Conservation (phyloP, 805 yeast genomes). For the Metschnikowia sp. region DNA sequence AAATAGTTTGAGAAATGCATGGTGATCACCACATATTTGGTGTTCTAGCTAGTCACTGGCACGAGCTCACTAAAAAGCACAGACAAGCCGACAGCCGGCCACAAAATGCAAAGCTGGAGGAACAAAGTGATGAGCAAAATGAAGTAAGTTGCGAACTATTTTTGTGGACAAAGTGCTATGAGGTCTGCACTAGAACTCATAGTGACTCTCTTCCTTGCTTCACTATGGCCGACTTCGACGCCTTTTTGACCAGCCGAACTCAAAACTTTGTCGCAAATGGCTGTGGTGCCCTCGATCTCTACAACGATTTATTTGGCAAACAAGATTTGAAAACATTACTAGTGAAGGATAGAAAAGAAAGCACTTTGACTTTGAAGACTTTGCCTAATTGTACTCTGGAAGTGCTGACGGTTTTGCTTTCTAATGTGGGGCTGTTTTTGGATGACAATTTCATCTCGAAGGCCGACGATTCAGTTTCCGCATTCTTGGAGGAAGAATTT, state of each 20-base stretch:
- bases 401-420: slow-evolving; percentile 3
- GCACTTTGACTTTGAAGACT: not conserved
- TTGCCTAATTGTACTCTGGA: not conserved
- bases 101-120: not conserved
- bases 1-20: not conserved
- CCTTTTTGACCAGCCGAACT: slow-evolving; percentile 2
- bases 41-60: slow-evolving; percentile 7
- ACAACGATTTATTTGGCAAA: slow-evolving; percentile 10
- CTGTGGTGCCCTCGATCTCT: slow-evolving; percentile 10
- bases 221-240: slow-evolving; percentile 12
- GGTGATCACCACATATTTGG: slow-evolving; percentile 8
- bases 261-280: slow-evolving; percentile 3
- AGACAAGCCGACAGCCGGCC: not conserved
- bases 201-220: slow-evolving; percentile 9
- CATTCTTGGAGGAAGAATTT: slow-evolving; percentile 3
- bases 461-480: slow-evolving; percentile 2
- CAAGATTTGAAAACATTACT: slow-evolving; percentile 1
- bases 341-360: not conserved
- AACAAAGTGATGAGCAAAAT: not conserved
- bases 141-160: slow-evolving; percentile 2
- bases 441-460: slow-evolving; percentile 3
- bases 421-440: slow-evolving; percentile 1
- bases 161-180: slow-evolving; percentile 7
- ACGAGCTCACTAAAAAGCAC: slow-evolving; percentile 5
- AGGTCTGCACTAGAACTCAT: slow-evolving; percentile 7